phyloP scores from a whole-genome alignment of 495 filamentous ascomycete species.

The Talaromyces trachyspermus region DNA sequence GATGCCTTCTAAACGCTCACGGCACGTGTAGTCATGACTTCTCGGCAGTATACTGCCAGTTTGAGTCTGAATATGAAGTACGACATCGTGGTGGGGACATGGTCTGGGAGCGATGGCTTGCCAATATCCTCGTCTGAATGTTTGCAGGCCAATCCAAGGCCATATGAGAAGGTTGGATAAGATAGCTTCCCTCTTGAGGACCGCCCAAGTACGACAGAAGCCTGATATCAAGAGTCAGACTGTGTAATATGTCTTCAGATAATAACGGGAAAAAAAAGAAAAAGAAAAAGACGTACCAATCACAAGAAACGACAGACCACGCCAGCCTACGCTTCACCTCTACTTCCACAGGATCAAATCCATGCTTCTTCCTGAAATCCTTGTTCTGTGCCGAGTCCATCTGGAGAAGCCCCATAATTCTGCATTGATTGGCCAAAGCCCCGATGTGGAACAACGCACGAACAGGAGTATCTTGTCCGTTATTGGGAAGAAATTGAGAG shows the following conservation, averaged over 20 bases:
- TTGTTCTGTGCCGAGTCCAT: slow-evolving; percentile 23
- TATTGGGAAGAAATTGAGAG: slow-evolving; percentile 23
- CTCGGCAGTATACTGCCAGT: slow-evolving; percentile 32
- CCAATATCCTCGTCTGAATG: slow-evolving; percentile 17
- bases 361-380: slow-evolving; percentile 11
- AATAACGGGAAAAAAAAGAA: slow-evolving; percentile 9
- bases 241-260: neutral
- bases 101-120: slow-evolving; percentile 7
- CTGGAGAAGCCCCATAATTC: slow-evolving; percentile 37
- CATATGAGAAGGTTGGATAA: slow-evolving; percentile 37
- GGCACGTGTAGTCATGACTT: slow-evolving; percentile 31
- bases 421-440: slow-evolving; percentile 27
- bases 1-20: slow-evolving; percentile 21
- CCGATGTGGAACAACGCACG: slow-evolving; percentile 27
- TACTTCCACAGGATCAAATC: slow-evolving; percentile 17
- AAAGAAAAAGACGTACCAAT: slow-evolving; percentile 28
- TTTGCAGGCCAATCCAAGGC: slow-evolving; percentile 29
- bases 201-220: slow-evolving; percentile 30
- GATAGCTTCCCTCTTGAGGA: slow-evolving; percentile 45
- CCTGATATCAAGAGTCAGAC: slow-evolving; percentile 19
- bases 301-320: slow-evolving; percentile 40
- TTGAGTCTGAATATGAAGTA: slow-evolving; percentile 35
- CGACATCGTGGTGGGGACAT: slow-evolving; percentile 34
- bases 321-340: slow-evolving; percentile 37
- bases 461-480: slow-evolving; percentile 19